Evolutionary conservation across 345 rosid genomes (phyloP), one percentile per base, ranked within the genome.

Genomic region (Euphorbia peplus): DNA sequence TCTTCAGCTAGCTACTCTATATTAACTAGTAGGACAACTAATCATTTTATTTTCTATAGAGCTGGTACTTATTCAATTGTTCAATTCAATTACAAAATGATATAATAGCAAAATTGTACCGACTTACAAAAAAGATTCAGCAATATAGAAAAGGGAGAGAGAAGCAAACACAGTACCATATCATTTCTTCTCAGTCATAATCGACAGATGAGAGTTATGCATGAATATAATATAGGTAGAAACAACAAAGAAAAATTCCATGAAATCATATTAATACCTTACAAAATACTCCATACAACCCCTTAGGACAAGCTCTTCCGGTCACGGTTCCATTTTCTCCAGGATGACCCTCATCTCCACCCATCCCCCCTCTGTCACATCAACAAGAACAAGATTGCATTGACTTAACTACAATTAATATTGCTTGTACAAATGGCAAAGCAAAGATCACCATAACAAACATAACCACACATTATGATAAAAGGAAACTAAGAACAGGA

Each of bases 251-350:
- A 28, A 58, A 6, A 64, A 29, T 42, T 26, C 35, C 32, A 75
- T 46, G 11, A 73, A 50, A 50, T 66, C 15, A 60, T 12, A 56
- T 55, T 50, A 52, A 19, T 72, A 95, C 99, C 95, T 83, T 68
- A 60, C 99, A 95, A 82, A 90, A 95, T 70, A 73, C 86, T 69
- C 99, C 99, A 63, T 85, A 87, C 60, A 92, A 91, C 71, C 98
- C 99, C 73, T 79, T 82, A 9, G 99, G 99, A 75, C 99, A 95
- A 70, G 93, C 87, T 70, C 86, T 90, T 59, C 99, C 99, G n/a
- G 87, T 86, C 74, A 86, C 75, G 25, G 97, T 85, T 72, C 99
- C 99, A 71, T 87, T 88, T 86, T 78, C 88, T 64, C 99, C 98
- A 70, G 73, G 73, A 61, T 75, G 81, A 65, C 60, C 80, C 63